Evolutionary conservation across 805 yeast species (phyloP), one percentile per base, ranked within the genome.

Genomic region (Starmerella geochares): DNA sequence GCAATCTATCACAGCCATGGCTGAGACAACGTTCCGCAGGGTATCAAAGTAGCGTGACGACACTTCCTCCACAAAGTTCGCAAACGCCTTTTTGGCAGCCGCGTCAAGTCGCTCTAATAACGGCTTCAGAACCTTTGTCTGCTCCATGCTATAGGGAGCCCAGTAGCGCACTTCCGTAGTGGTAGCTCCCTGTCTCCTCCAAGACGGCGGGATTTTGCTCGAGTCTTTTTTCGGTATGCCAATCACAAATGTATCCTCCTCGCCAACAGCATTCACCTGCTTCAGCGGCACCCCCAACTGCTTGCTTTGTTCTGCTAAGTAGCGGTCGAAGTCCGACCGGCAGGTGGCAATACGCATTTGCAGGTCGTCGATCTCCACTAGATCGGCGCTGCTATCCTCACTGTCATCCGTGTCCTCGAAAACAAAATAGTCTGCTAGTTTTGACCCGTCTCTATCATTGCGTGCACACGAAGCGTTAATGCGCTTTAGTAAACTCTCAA

Each of bases 131-230:
- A 69, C 63, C 47, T 78, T 77, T 43, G 79, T 72, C 24, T 84
- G 65, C 14, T 67, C 65, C 2, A 69, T 57, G 1, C 80, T 72
- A 27, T 64, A 67, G 0, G 94, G 85, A 0, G 95, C 71, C 51
- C 87, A 69, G 63, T 78, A 88, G 50, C 97, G 68, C 2, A 86
- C 76, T 1, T 86, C 80, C 1, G 78, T 64, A 53, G 60, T 78
- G 70, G 42, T 94, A 75, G 82, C 82, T 58, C 77, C 82, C 24
- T 84, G 75, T 57, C 85, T 82, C 11, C 81, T 66, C 95, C 96
- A 90, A 46, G 77, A 78, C 2, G 68, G 58, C 0, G 97, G 97
- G 1, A 88, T 65, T 1, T 67, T 64, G 38, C 75, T 76, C 1
- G 74, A 69, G 39, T 76, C 76, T 11, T 74, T 65, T 54, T 80